Conservation (phyloP, 352 stramenopile species). For the Peronospora farinosa region DNA sequence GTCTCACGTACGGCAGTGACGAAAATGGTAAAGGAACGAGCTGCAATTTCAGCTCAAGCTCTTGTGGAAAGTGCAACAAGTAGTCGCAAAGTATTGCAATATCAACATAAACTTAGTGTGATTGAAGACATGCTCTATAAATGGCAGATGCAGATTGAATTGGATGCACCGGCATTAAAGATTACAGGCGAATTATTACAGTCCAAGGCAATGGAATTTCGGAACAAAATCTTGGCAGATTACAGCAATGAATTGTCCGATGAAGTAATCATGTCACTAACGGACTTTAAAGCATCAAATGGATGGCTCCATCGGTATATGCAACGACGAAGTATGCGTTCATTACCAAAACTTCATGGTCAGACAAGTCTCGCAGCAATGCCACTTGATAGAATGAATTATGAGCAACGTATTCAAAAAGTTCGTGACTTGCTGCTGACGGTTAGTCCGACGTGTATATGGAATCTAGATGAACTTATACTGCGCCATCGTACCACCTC, state of each 20-base stretch:
- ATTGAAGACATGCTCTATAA: conserved; percentile 85
- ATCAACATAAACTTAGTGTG: conserved; percentile 78
- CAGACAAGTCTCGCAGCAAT: conserved; percentile 5
- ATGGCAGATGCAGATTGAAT: conserved; percentile 76
- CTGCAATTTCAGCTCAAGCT: conserved; percentile 65
- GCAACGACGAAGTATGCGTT: conserved; percentile 62
- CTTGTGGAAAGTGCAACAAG: conserved; percentile 53
- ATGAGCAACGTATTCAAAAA: conserved; percentile 39
- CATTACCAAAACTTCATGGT: conserved; percentile 43
- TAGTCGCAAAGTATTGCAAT: conserved; percentile 74
- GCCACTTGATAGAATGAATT: conserved; percentile 15
- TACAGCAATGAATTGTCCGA: conserved; percentile 60
- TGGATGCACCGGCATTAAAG: conserved; percentile 55
- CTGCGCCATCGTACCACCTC: conserved; percentile 47
- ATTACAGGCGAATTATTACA: conserved; percentile 73
- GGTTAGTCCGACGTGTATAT: conserved; percentile 53
- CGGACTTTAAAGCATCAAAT: conserved; percentile 81
- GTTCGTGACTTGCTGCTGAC: conserved; percentile 46
- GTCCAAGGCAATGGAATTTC: conserved; percentile 74
- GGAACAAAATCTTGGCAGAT: conserved; percentile 73
- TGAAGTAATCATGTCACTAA: conserved; percentile 72
- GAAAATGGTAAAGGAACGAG: conserved; percentile 83
- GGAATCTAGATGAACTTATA: conserved; percentile 58
- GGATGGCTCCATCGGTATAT: conserved; percentile 78
- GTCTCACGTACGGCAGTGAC: conserved; percentile 78